A percentile compares a stretch with the other conserved stretches of the same genome.
Evolutionary conservation across 139 green algal genomes (phyloP).

Genomic region (Auxenochlorella pyrenoidosa): DNA sequence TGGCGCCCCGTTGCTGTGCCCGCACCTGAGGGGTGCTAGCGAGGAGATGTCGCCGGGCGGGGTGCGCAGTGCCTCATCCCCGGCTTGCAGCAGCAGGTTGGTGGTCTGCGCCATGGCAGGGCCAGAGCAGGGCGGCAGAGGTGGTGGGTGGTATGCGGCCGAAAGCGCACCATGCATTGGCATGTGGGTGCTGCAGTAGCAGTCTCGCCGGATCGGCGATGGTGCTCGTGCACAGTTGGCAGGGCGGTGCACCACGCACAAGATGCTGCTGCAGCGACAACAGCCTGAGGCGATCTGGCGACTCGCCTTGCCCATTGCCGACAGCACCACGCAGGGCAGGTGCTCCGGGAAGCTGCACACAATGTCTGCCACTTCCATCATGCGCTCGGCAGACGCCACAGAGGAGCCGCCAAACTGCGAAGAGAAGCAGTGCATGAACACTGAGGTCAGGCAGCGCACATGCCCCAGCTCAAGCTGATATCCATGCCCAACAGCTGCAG

Average conservation of each 20-base stretch:
- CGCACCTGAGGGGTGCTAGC: slow-evolving; percentile 63
- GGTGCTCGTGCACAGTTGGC: no score
- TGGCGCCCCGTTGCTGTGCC: neutral
- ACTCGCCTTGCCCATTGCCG: slow-evolving; percentile 96
- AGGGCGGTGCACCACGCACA: no score
- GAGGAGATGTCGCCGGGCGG: slow-evolving; percentile 56
- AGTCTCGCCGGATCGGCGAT: no score
- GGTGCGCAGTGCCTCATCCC: slow-evolving; percentile 77
- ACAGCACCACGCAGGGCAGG: slow-evolving; percentile 92
- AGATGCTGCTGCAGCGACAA: no score
- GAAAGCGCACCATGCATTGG: neutral
- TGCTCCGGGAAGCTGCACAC: slow-evolving; percentile 89
- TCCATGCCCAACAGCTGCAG: no score
- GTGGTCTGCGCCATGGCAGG: slow-evolving; percentile 78
- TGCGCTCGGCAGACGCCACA: slow-evolving; percentile 90
- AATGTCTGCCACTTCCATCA: slow-evolving; percentile 95
- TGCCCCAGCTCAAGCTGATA: no score
- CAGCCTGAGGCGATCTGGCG: no score
- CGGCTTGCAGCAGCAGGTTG: slow-evolving; percentile 94
- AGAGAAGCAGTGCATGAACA: slow-evolving; percentile 53
- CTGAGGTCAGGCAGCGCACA: neutral
- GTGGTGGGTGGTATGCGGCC: neutral
- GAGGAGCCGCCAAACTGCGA: slow-evolving; percentile 99
- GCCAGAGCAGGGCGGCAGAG: neutral
- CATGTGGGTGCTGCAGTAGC: neutral